Percentiles rank a stretch among this genome's conserved stretches.
Evolutionary conservation across 768 basidiomycete species (phyloP).

Genomic region (Sarcomyxa edulis): DNA sequence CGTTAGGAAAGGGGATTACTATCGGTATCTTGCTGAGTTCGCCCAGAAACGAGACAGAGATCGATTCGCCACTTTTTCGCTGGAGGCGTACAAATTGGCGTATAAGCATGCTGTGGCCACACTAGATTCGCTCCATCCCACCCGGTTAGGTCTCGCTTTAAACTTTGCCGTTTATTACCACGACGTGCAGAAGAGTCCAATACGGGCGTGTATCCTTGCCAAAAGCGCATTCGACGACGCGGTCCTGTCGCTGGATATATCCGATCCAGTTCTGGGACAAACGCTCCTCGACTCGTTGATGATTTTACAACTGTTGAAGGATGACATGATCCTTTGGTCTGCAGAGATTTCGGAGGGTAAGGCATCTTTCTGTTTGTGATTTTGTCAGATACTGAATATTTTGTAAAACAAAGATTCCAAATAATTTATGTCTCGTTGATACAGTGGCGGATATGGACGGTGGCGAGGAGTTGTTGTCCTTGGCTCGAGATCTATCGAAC

Average conservation of each 20-base stretch:
- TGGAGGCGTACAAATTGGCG: slow-evolving; percentile 81
- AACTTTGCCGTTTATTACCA: slow-evolving; percentile 96
- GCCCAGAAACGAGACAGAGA: slow-evolving; percentile 67
- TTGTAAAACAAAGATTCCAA: background rate
- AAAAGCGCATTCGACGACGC: slow-evolving; percentile 94
- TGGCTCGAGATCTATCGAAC: too few relatives aligned
- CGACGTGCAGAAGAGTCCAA: slow-evolving; percentile 79
- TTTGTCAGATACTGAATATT: background rate
- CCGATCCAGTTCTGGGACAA: slow-evolving; percentile 31
- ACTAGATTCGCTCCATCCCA: slow-evolving; percentile 77
- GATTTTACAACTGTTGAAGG: slow-evolving; percentile 76
- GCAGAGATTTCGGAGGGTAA: slow-evolving; percentile 55
- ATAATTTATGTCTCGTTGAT: background rate
- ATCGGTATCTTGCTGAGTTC: slow-evolving; percentile 87
- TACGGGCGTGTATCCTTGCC: slow-evolving; percentile 82
- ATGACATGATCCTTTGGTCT: slow-evolving; percentile 85
- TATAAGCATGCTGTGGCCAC: slow-evolving; percentile 77
- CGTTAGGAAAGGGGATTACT: slow-evolving; percentile 82
- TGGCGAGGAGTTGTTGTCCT: too few relatives aligned
- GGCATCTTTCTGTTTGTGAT: slow-evolving; percentile 1
- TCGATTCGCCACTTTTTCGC: slow-evolving; percentile 65
- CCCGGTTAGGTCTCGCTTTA: slow-evolving; percentile 80
- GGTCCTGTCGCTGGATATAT: slow-evolving; percentile 53
- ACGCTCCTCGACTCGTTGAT: slow-evolving; percentile 69
- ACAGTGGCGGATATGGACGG: too few relatives aligned